Percentiles rank a stretch among this genome's conserved stretches.
Evolutionary conservation across 768 basidiomycete species (phyloP).

Genomic region (Postia placenta): DNA sequence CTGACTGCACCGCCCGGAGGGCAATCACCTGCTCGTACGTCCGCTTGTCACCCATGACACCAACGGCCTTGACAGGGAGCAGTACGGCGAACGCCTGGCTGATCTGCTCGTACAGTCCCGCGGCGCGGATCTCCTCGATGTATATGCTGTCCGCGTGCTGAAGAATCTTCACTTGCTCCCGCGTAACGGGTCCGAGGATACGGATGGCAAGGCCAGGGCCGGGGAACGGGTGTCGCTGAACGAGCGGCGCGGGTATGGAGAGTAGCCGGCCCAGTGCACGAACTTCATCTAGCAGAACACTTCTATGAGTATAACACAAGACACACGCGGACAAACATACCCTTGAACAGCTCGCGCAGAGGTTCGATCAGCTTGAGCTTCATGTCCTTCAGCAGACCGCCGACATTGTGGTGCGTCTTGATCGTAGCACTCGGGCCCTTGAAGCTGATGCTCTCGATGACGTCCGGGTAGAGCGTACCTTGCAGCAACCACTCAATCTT

Average conservation of each 20-base stretch:
- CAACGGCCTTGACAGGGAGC: slow-evolving; percentile 93
- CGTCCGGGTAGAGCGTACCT: slow-evolving; percentile 97
- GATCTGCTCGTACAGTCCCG: slow-evolving; percentile 88
- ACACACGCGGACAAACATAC: slow-evolving; percentile 30
- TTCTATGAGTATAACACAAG: slow-evolving; percentile 8
- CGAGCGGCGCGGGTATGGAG: slow-evolving; percentile 86
- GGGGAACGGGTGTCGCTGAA: slow-evolving; percentile 97
- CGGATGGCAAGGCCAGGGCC: slow-evolving; percentile 98
- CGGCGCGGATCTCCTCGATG: slow-evolving; percentile 95
- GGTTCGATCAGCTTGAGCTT: slow-evolving; percentile 98
- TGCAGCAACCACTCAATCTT: slow-evolving; percentile 96
- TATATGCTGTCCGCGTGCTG: slow-evolving; percentile 94
- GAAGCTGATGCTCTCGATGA: slow-evolving; percentile 99
- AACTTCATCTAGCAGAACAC: slow-evolving; percentile 71
- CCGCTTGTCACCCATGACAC: slow-evolving; percentile 94
- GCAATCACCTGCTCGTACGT: slow-evolving; percentile 98
- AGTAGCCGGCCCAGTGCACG: slow-evolving; percentile 88
- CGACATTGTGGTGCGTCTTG: slow-evolving; percentile 99
- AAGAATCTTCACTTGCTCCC: slow-evolving; percentile 85
- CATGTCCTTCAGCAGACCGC: slow-evolving; percentile 94
- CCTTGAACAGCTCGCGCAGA: slow-evolving; percentile 96
- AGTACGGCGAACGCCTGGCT: slow-evolving; percentile 96
- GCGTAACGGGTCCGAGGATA: slow-evolving; percentile 92
- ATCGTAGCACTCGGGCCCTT: slow-evolving; percentile 98
- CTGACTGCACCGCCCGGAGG: slow-evolving; percentile 91